Evolutionary conservation across 768 basidiomycete genomes (phyloP).

Genomic region (Guyanaporus albipodus): DNA sequence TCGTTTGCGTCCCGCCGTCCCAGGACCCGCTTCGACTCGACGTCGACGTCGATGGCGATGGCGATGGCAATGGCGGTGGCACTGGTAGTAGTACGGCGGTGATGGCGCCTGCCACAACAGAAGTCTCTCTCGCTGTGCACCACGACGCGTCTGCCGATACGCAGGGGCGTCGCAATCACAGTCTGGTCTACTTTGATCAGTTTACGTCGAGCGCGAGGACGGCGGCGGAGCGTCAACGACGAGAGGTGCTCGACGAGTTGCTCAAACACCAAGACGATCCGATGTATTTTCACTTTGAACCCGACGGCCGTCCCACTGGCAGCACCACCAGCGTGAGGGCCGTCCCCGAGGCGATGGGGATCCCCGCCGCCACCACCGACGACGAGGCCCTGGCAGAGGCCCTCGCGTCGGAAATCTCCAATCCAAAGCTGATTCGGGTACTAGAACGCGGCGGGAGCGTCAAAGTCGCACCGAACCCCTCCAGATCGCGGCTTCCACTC

Average conservation of each 20-base stretch:
- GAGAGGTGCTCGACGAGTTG: constrained; percentile 58
- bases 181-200: constrained; percentile 54
- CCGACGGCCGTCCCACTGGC: background rate
- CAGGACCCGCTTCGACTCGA: too few relatives aligned
- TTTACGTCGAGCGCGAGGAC: constrained; percentile 56
- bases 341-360: constrained; percentile 32
- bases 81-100: too few relatives aligned
- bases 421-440: constrained; percentile 4
- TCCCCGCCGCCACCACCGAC: constrained; percentile 29
- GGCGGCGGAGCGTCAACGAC: constrained; percentile 49
- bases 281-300: constrained; percentile 46
- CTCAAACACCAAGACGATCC: constrained; percentile 68
- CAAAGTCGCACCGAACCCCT: constrained; percentile 8
- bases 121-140: too few relatives aligned
- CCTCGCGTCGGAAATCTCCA: constrained; percentile 29
- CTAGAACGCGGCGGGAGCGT: constrained; percentile 9
- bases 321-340: background rate
- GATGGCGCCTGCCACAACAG: too few relatives aligned
- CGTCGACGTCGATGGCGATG: too few relatives aligned
- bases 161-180: constrained; percentile 23
- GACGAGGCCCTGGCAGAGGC: constrained; percentile 38
- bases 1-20: constrained; percentile 51
- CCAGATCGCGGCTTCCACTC: constrained; percentile 14
- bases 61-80: too few relatives aligned
- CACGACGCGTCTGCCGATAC: too few relatives aligned